Base-by-base conservation (phyloP, 805 yeast genomes). In the Priceomyces carsonii region DNA sequence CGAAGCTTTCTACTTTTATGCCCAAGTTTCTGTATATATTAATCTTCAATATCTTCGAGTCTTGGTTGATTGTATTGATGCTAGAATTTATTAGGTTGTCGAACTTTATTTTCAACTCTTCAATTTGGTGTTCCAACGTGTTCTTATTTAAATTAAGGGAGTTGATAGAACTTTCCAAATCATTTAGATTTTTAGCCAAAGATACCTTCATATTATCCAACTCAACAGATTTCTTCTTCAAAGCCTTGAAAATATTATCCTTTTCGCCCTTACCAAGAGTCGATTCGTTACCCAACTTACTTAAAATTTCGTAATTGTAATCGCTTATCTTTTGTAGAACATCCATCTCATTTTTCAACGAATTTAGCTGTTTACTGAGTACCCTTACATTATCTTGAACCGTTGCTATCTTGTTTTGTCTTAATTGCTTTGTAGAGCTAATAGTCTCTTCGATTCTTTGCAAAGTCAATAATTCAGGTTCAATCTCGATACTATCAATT, bases 1-100 rank as follows among this genome's bases (percentile, higher is more conserved):
- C 44, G 6, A 39, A 47, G 18, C 45, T 47, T 53, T 78, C 75
- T 18, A 77, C 52, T 30, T 65, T 66, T 5, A 84, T 53, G 1
- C 89, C 91, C 40, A 82, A 50, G 29, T 75, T 75, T 44, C 79
- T 74, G 54, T 69, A 83, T 13, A 85, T 60, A 47, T 77, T 76
- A 33, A 83, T 55, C 47, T 79, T 80, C 47, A 84, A 55, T 8
- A 69, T 53, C 26, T 67, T 64, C 8, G 76, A 60, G 48, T 75
- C 72, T 32, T 61, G 60, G 45, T 69, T 67, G 20, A 58, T 58
- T 14, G 53, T 35, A n/a, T 18, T 19, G 13, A 57, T 56, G 29
- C 51, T 60, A 40, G 53, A 59, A 22, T 52, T 55, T 30, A 55
- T 57, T 35, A 62, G 61, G 29, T 56, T 52, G 39, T 47, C 48